Evolutionary conservation across 2,329 filamentous ascomycete species (phyloP).

Genomic region (Pyrenochaeta sp.): DNA sequence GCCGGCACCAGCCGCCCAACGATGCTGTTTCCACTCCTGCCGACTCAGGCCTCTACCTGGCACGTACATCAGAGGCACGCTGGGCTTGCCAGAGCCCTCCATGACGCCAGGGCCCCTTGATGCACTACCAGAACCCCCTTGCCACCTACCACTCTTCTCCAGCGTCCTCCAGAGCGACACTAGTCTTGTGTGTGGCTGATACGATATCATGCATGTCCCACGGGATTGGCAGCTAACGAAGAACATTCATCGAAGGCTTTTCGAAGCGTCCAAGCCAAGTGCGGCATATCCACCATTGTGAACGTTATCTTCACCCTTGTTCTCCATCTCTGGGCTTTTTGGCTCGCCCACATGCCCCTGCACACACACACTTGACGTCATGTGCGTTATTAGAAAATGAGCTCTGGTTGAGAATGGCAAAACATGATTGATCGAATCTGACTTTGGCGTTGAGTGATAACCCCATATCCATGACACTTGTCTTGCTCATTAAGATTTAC

Average conservation of each 20-base stretch:
- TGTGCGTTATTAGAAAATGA: background rate
- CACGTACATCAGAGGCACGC: too few species aligned
- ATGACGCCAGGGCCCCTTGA: too few species aligned
- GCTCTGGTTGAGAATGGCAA: too few species aligned
- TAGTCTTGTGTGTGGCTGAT: too few species aligned
- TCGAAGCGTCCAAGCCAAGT: background rate
- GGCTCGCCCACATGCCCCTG: background rate
- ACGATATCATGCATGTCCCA: background rate
- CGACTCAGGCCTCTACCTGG: background rate
- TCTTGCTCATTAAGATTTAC: background rate
- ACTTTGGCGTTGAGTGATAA: too few species aligned
- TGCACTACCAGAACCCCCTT: too few species aligned
- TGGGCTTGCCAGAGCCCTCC: too few species aligned
- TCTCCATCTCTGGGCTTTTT: background rate
- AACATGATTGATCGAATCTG: too few species aligned
- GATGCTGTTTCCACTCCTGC: background rate
- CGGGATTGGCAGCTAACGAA: background rate
- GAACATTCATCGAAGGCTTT: background rate
- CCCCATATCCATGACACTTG: background rate
- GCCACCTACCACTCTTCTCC: too few species aligned
- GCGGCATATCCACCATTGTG: background rate
- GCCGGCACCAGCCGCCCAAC: slow-evolving; percentile 7
- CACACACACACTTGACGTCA: background rate
- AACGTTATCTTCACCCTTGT: slow-evolving; percentile 2
- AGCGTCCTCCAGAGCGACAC: too few species aligned